Evolutionary conservation across 306 rosid genomes (phyloP).

Genomic region (Herpetospermum pedunculosum): DNA sequence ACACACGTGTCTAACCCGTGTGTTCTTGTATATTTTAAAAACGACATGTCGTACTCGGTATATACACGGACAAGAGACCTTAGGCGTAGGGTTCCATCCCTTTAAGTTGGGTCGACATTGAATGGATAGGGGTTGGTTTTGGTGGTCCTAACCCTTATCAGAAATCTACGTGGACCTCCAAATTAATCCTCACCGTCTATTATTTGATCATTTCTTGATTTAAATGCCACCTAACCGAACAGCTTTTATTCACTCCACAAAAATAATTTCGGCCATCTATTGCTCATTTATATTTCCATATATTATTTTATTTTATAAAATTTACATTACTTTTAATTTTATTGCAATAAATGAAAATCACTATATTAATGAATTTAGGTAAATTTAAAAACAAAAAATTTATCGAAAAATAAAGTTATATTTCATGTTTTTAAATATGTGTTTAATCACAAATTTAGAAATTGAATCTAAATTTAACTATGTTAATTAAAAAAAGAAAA

Average conservation of each 20-base stretch:
- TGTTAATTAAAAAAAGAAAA: no score
- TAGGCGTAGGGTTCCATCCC: neutral
- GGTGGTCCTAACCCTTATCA: neutral
- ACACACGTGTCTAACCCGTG: no score
- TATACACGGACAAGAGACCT: neutral
- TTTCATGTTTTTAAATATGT: no score
- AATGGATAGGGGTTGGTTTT: neutral
- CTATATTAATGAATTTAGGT: no score
- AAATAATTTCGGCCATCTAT: neutral
- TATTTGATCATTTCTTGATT: neutral
- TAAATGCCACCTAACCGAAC: conserved; percentile 2
- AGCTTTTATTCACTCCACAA: neutral
- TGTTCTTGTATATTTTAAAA: neutral
- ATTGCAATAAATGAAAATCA: no score
- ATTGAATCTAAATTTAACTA: no score
- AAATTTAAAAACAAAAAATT: no score
- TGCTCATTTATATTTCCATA: neutral
- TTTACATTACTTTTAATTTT: neutral
- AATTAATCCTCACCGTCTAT: neutral
- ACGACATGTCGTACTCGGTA: neutral
- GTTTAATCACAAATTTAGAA: no score
- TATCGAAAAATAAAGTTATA: no score
- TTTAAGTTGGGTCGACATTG: neutral
- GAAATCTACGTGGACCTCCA: neutral
- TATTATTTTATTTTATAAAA: neutral